Evolutionary conservation across 192 early-diverging fungal species (phyloP).

Genomic region (Dimargaris xerosporica): DNA sequence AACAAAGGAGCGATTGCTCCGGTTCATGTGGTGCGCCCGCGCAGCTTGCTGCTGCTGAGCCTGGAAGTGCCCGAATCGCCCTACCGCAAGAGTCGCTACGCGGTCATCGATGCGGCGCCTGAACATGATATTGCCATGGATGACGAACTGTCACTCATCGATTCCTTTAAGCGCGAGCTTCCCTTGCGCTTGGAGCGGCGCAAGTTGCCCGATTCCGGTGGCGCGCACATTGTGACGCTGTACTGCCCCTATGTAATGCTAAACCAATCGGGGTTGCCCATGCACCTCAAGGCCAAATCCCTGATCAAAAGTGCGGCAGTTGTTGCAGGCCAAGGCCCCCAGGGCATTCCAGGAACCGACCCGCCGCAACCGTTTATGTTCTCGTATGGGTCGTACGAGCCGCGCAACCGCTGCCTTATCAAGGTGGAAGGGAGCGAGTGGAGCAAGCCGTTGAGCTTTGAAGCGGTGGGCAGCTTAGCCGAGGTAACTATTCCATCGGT

Average conservation of each 20-base stretch:
- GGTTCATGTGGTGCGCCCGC: slow-evolving; percentile 71
- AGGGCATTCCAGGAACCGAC: slow-evolving; percentile 16
- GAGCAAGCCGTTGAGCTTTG: slow-evolving; percentile 86
- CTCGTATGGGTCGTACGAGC: slow-evolving; percentile 76
- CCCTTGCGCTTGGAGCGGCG: slow-evolving; percentile 44
- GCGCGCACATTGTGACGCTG: slow-evolving; percentile 69
- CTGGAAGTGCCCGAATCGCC: slow-evolving; percentile 60
- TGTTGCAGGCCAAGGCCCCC: slow-evolving; percentile 47
- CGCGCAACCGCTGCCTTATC: slow-evolving; percentile 65
- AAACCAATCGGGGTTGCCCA: slow-evolving; percentile 75
- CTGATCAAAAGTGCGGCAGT: slow-evolving; percentile 59
- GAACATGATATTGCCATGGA: slow-evolving; percentile 65
- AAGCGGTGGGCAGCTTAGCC: slow-evolving; percentile 77
- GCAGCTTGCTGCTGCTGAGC: slow-evolving; percentile 59
- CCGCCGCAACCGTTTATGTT: slow-evolving; percentile 57
- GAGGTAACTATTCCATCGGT: slow-evolving; percentile 53
- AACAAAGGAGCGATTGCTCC: slow-evolving; percentile 53
- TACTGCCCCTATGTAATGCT: slow-evolving; percentile 87
- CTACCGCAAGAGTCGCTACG: slow-evolving; percentile 59
- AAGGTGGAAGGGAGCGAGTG: slow-evolving; percentile 59
- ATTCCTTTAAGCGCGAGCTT: slow-evolving; percentile 44
- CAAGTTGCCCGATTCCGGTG: slow-evolving; percentile 47
- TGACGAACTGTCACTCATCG: slow-evolving; percentile 49
- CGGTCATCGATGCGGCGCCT: slow-evolving; percentile 73
- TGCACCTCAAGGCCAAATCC: slow-evolving; percentile 65